Evolutionary conservation across 2,329 filamentous ascomycete genomes (phyloP).

Genomic region (Colletotrichum costaricense): DNA sequence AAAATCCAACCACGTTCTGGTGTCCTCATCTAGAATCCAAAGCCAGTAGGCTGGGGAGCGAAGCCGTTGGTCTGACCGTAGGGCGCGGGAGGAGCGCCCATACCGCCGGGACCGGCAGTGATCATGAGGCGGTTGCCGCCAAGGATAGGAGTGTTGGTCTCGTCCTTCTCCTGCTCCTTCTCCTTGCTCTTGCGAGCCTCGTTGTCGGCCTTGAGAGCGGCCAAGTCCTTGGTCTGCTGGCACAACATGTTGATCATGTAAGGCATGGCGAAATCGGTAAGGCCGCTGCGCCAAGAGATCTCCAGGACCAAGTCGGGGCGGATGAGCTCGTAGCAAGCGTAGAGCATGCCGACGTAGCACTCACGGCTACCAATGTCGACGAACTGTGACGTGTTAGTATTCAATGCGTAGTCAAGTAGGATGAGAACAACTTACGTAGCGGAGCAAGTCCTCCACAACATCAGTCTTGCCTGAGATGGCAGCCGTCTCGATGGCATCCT

Average conservation of each 20-base stretch:
- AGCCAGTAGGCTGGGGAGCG: slow-evolving; percentile 88
- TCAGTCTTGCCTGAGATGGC: slow-evolving; percentile 91
- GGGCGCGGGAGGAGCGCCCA: slow-evolving; percentile 69
- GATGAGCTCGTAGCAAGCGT: slow-evolving; percentile 97
- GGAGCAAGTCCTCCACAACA: slow-evolving; percentile 93
- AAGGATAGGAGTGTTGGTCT: slow-evolving; percentile 93
- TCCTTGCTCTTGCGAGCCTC: slow-evolving; percentile 90
- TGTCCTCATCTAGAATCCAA: slow-evolving; percentile 62
- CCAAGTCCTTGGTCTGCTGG: slow-evolving; percentile 89
- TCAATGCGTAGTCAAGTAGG: slow-evolving; percentile 3
- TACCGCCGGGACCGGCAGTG: slow-evolving; percentile 81
- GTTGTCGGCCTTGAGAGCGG: slow-evolving; percentile 91
- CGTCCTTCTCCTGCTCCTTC: slow-evolving; percentile 79
- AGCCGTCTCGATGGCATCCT: slow-evolving; percentile 98
- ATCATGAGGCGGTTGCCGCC: slow-evolving; percentile 93
- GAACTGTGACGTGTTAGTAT: slow-evolving; percentile 72
- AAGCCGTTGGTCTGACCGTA: slow-evolving; percentile 89
- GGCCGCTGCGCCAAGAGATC: slow-evolving; percentile 94
- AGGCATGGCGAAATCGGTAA: slow-evolving; percentile 98
- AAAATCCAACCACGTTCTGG: slow-evolving; percentile 25
- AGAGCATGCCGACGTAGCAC: slow-evolving; percentile 99
- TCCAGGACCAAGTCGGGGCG: slow-evolving; percentile 93
- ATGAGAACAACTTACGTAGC: slow-evolving; percentile 82
- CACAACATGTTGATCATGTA: slow-evolving; percentile 99
- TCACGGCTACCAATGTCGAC: slow-evolving; percentile 99